Evolutionary conservation across 345 rosid genomes (phyloP).

Genomic region (Syzygium aqueum): DNA sequence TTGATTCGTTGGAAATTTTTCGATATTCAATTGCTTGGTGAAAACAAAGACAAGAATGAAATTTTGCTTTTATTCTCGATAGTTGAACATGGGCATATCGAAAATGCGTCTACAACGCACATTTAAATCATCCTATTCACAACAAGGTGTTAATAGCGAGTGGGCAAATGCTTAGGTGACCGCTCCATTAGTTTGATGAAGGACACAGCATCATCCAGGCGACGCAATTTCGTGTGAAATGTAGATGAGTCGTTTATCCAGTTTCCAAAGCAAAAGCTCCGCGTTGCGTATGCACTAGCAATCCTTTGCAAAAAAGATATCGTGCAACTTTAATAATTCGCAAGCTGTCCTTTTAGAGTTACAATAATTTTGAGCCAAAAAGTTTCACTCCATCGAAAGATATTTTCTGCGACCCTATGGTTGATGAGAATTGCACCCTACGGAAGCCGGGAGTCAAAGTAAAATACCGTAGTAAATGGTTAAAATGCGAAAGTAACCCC

Average conservation of each 20-base stretch:
- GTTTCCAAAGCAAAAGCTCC: not conserved
- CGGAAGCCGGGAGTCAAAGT: no score
- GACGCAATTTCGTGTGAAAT: not conserved
- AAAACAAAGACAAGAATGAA: not conserved
- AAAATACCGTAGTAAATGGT: no score
- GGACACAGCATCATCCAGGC: rapidly evolving
- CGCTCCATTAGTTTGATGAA: not conserved
- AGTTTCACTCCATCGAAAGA: not conserved
- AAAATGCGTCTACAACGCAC: not conserved
- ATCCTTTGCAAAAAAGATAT: not conserved
- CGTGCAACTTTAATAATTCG: not conserved
- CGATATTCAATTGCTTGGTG: not conserved
- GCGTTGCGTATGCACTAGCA: not conserved
- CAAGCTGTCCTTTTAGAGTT: not conserved
- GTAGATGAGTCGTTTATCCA: not conserved
- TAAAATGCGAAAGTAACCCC: not conserved
- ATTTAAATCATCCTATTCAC: not conserved
- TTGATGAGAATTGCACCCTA: no score
- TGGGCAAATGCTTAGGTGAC: not conserved
- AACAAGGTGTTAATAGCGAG: no score
- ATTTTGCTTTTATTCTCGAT: no score
- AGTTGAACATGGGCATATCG: not conserved
- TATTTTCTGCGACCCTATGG: no score
- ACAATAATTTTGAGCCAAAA: no score
- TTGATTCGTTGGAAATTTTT: no score